Percentiles rank a stretch among this genome's conserved stretches.
Conservation (phyloP, 345 rosid genomes). For the Hypericum perforatum region DNA sequence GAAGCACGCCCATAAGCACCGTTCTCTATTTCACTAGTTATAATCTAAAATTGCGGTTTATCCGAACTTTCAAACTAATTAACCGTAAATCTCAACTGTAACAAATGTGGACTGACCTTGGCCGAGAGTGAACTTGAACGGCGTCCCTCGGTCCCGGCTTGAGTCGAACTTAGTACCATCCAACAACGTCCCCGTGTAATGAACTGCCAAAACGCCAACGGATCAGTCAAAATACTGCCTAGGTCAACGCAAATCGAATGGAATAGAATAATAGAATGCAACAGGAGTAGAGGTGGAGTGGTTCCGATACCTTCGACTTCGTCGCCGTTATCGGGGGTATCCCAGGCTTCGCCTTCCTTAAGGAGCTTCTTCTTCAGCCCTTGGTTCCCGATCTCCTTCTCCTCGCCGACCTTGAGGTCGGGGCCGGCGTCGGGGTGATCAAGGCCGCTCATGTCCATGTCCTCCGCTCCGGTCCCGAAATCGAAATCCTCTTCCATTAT, state of each 20-base stretch:
- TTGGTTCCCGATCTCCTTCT: conserved; percentile 28
- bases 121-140: conserved; percentile 37
- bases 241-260: neutral
- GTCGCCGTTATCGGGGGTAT: conserved; percentile 48
- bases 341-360: conserved; percentile 37
- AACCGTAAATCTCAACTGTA: no score
- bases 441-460: no score
- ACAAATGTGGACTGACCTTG: conserved; percentile 34
- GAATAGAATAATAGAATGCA: no score
- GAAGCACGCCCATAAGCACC: no score
- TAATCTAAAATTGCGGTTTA: no score
- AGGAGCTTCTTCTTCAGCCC: conserved; percentile 48
- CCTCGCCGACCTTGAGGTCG: conserved; percentile 53
- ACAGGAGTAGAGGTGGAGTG: neutral
- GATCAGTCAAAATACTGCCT: neutral
- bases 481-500: no score
- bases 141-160: conserved; percentile 30
- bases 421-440: conserved; percentile 21
- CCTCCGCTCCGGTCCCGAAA: no score
- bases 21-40: no score
- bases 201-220: conserved; percentile 27
- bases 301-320: conserved; percentile 34
- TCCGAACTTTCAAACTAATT: no score
- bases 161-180: conserved; percentile 42
- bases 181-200: conserved; percentile 38